Conservation (phyloP, 1,284 basidiomycete species). For the Vanrija sp. region DNA sequence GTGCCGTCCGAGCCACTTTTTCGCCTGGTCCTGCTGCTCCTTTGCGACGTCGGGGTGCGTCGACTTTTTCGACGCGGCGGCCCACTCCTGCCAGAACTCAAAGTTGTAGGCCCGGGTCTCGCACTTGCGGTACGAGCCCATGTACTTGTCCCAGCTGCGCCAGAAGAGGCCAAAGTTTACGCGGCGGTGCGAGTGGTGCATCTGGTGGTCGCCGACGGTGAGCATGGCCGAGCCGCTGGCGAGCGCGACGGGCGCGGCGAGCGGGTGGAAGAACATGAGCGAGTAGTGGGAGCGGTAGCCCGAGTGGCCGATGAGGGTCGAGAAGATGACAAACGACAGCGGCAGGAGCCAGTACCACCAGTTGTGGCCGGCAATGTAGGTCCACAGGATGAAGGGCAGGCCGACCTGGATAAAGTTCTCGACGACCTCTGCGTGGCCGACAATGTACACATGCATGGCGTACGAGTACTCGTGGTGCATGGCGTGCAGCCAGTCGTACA, state of each 20-base stretch:
- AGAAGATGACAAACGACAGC: constrained; percentile 2
- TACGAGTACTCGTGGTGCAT: constrained; percentile 11
- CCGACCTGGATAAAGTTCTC: constrained; percentile 8
- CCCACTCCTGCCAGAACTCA: constrained; percentile 1
- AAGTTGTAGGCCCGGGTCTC: not conserved
- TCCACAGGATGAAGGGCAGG: constrained; percentile 1
- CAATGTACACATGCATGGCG: constrained; percentile 5
- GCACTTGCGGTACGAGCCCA: constrained; percentile 4
- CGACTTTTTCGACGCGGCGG: not conserved
- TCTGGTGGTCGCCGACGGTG: constrained; percentile 3
- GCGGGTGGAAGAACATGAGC: constrained; percentile 2
- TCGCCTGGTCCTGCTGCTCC: not conserved
- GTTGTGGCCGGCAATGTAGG: constrained; percentile 4
- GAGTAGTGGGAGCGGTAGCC: constrained; percentile 1
- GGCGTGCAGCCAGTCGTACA: constrained; percentile 2
- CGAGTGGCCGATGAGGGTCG: constrained; percentile 5
- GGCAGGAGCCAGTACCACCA: constrained; percentile 4
- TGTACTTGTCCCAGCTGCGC: constrained; percentile 1
- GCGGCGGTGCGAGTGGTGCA: constrained; percentile 7
- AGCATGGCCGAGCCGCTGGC: not conserved
- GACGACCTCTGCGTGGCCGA: constrained; percentile 4
- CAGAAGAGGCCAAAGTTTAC: constrained; percentile 7
- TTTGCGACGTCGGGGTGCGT: not conserved
- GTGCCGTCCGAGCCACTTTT: not conserved
- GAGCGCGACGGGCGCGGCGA: not conserved